Evolutionary conservation across 139 green algal species (phyloP), one percentile per base, ranked within the genome.

Genomic region (Micractinium sp.): DNA sequence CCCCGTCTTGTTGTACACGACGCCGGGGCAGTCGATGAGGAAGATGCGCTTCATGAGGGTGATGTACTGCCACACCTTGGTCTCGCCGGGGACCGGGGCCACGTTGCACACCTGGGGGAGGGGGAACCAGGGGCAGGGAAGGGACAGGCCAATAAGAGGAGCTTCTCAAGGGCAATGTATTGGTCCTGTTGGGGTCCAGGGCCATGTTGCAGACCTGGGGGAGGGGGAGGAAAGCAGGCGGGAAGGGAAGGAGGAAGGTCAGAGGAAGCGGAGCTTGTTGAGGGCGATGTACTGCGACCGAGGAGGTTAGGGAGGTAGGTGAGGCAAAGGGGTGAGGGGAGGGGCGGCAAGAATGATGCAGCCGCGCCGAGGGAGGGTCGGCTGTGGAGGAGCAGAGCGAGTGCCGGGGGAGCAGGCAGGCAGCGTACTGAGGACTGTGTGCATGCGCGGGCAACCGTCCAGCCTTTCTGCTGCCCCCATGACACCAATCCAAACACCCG

Each of bases 61-160:
- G 92, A 99, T 97, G 95, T 99, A 99, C 94, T 99, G 98, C 98
- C 98, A 99, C 85, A 99, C 95, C 94, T 99, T 99, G 81, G 98
- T 99, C 94, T 99, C 96, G 1, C 98, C 98, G 3, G 98, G 98
- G 13, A 99, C 94, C 0, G 98, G 98, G 7, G 98, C 97, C 36
- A 96, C 94, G 69, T 98, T 98, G 95, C 97, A 99, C 53, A 99
- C 97, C 93, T 97, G 89, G 23, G 19, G 9, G 22, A 0, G n/a
- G 66, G 2, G 61, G 61, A 22, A 16, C 31, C 35, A 56, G 27
- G 13, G 12, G 20, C 3, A 61, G 20, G 60, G 60, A 15, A 60
- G 56, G n/a, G 81, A 23, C 3, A 16, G 18, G 22, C 14, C 31
- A 5, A 23, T 4, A 99, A 99, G 93, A 99, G 98, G 86, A 95